These are phyloP conservation scores for Pisolithus marmoratus DNA, from an alignment of 768 basidiomycete genomes.

Conservation along the genomic window DNA sequence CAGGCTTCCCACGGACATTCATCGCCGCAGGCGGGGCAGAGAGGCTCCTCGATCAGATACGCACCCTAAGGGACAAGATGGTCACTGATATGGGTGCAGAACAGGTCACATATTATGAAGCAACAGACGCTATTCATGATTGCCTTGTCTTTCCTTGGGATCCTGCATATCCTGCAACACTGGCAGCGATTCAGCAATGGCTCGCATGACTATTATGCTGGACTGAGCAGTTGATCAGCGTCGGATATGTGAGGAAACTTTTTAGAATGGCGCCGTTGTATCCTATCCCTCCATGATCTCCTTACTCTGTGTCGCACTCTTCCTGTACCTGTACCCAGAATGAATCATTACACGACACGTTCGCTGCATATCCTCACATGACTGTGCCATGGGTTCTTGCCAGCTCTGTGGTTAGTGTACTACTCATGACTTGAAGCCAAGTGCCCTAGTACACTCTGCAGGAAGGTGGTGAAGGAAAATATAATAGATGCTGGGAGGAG, in stretches of 20 bases:
- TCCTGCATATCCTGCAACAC: conserved; percentile 45
- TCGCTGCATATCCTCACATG: no score
- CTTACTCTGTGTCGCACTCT: no score
- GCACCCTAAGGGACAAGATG: conserved; percentile 44
- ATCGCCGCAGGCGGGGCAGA: conserved; percentile 55
- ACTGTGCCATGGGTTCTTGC: no score
- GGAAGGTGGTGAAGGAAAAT: no score
- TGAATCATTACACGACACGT: no score
- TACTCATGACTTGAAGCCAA: no score
- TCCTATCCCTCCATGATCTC: no score
- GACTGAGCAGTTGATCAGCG: background rate
- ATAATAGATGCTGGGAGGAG: no score
- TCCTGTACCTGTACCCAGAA: no score
- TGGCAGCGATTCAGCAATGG: conserved; percentile 48
- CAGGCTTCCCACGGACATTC: conserved; percentile 59
- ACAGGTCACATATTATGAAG: conserved; percentile 46
- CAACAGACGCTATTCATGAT: conserved; percentile 49
- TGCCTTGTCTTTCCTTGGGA: conserved; percentile 46
- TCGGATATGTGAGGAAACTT: background rate
- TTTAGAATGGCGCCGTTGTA: no score
- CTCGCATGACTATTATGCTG: conserved; percentile 1
- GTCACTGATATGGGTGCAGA: conserved; percentile 40
- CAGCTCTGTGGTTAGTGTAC: no score
- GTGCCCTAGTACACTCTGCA: no score
- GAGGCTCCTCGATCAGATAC: conserved; percentile 45